phyloP scores from a whole-genome alignment of 371 early-diverging fungal species.

The Mucor saturninus region DNA sequence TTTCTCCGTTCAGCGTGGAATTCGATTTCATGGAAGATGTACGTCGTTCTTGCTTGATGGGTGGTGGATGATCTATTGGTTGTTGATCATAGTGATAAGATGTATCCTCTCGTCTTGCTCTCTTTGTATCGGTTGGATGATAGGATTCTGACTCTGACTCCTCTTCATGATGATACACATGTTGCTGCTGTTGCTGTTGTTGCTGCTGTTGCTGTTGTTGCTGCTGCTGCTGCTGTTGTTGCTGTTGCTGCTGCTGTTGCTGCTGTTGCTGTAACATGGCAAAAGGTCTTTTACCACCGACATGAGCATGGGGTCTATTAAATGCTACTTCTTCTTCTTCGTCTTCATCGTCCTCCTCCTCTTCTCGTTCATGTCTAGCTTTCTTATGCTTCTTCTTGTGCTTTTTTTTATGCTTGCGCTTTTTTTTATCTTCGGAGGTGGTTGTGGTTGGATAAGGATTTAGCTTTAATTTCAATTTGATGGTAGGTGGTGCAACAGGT shows the following conservation, averaged over 20 bases:
- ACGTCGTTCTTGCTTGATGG: slow-evolving; percentile 21
- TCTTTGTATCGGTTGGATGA: slow-evolving; percentile 29
- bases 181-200: not conserved
- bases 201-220: not conserved
- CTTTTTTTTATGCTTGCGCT: slow-evolving; percentile 47
- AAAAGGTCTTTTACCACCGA: slow-evolving; percentile 33
- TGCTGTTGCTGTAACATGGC: slow-evolving; percentile 24
- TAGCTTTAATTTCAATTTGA: slow-evolving; percentile 45
- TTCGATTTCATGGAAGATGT: slow-evolving; percentile 17
- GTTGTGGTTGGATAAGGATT: slow-evolving; percentile 31
- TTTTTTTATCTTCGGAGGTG: slow-evolving; percentile 30
- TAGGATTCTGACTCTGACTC: slow-evolving; percentile 17
- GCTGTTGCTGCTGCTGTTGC: not conserved
- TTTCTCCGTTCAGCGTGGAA: slow-evolving; percentile 22
- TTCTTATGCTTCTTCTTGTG: slow-evolving; percentile 47
- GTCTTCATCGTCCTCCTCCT: slow-evolving; percentile 22
- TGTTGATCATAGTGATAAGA: slow-evolving; percentile 5
- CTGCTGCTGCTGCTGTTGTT: not conserved
- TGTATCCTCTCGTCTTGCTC: not conserved
- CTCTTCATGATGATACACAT: not conserved
- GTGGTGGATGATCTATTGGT: not conserved
- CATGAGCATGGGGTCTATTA: slow-evolving; percentile 6
- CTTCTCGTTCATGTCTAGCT: slow-evolving; percentile 25
- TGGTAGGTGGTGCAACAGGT: slow-evolving; percentile 29
- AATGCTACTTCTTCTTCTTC: not conserved